Percentiles rank a stretch among this genome's conserved stretches.
Evolutionary conservation across 2,329 filamentous ascomycete species (phyloP).

Genomic region (Thielaviopsis punctulata): DNA sequence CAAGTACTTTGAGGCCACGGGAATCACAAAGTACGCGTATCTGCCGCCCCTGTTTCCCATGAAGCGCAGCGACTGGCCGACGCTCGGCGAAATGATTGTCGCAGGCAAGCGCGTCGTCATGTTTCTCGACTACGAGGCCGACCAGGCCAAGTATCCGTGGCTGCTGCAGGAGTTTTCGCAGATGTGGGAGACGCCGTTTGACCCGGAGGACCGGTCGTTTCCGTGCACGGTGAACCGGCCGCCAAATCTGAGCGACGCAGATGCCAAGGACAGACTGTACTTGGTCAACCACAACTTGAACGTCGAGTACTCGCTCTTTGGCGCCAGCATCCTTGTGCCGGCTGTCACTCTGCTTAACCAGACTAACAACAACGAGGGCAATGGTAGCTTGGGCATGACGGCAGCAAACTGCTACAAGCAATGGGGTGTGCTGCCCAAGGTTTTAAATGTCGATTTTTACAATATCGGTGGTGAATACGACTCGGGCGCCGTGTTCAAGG

Average conservation of each 20-base stretch:
- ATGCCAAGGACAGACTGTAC: slow-evolving; percentile 50
- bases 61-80: slow-evolving; percentile 64
- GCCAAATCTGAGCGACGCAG: slow-evolving; percentile 41
- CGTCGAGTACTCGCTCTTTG: slow-evolving; percentile 51
- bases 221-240: slow-evolving; percentile 68
- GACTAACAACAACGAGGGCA: slow-evolving; percentile 51
- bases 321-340: slow-evolving; percentile 49
- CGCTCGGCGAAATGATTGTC: slow-evolving; percentile 59
- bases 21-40: slow-evolving; percentile 58
- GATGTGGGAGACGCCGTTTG: slow-evolving; percentile 83
- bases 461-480: slow-evolving; percentile 39
- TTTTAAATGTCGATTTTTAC: slow-evolving; percentile 75
- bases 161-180: slow-evolving; percentile 76
- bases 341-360: slow-evolving; percentile 51
- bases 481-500: slow-evolving; percentile 59
- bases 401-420: slow-evolving; percentile 41
- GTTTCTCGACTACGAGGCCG: slow-evolving; percentile 72
- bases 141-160: slow-evolving; percentile 65
- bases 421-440: slow-evolving; percentile 57
- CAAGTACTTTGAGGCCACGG: slow-evolving; percentile 50
- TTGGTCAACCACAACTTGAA: slow-evolving; percentile 88
- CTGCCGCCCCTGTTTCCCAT: slow-evolving; percentile 54
- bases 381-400: slow-evolving; percentile 47
- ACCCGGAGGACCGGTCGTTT: slow-evolving; percentile 45
- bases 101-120: slow-evolving; percentile 54